Evolutionary conservation across 164 flowering plant genomes (phyloP).

Genomic region (Magnolia changhungtana): DNA sequence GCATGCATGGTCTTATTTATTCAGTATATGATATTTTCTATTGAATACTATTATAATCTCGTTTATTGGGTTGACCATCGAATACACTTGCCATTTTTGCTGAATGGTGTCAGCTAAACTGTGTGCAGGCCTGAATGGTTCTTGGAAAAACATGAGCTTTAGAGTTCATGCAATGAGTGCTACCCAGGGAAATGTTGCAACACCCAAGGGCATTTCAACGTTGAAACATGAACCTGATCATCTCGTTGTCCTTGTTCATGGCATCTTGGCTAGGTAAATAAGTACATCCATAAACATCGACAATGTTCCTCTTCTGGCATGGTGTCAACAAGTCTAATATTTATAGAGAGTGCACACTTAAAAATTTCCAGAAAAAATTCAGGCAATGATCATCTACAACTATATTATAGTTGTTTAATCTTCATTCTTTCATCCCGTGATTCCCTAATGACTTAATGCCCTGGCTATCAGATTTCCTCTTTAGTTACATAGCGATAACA

Average conservation of each 20-base stretch:
- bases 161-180: slow-evolving; percentile 57
- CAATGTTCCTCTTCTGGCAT: background rate
- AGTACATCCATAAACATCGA: background rate
- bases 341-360: background rate
- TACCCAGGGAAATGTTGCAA: slow-evolving; percentile 39
- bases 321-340: background rate
- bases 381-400: background rate
- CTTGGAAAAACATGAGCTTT: slow-evolving; percentile 34
- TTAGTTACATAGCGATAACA: too few relatives aligned
- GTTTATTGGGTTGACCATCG: background rate
- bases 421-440: too few relatives aligned
- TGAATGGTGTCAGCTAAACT: slow-evolving; percentile 15
- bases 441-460: too few relatives aligned
- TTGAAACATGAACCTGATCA: slow-evolving; percentile 71
- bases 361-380: background rate
- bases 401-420: too few relatives aligned
- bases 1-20: background rate
- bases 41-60: background rate
- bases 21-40: background rate
- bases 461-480: too few relatives aligned
- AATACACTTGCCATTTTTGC: background rate
- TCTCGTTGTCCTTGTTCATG: slow-evolving; percentile 97
- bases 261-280: slow-evolving; percentile 81
- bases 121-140: slow-evolving; percentile 44
- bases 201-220: slow-evolving; percentile 28